Evolutionary conservation across 495 filamentous ascomycete species (phyloP).

Genomic region (Neurospora sp.): DNA sequence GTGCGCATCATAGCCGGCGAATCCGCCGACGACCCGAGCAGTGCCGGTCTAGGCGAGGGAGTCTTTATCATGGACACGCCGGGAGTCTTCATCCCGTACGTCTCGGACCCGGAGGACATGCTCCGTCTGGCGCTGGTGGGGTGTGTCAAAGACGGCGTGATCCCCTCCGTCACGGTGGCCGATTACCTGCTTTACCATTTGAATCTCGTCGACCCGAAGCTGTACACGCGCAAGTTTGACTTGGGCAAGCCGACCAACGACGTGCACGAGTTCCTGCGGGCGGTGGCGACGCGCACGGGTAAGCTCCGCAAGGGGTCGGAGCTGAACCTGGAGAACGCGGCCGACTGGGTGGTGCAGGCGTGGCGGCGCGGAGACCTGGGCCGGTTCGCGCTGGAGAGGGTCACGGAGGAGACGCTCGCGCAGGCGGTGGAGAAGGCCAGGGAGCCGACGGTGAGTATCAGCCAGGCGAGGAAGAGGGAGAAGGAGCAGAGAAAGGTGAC

Average conservation of each 20-base stretch:
- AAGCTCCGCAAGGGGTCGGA: conserved; percentile 64
- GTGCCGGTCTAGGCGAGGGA: conserved; percentile 28
- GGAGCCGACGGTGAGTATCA: conserved; percentile 29
- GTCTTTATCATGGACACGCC: conserved; percentile 46
- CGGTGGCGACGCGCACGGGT: conserved; percentile 61
- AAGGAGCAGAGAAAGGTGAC: conserved; percentile 29
- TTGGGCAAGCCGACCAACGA: conserved; percentile 65
- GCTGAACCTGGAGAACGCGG: conserved; percentile 61
- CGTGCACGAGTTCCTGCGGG: conserved; percentile 53
- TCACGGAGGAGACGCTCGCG: conserved; percentile 46
- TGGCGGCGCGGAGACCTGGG: conserved; percentile 74
- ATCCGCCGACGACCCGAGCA: background rate
- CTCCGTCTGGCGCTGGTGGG: conserved; percentile 84
- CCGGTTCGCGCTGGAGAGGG: conserved; percentile 68
- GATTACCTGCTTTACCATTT: conserved; percentile 84
- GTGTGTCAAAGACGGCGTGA: conserved; percentile 79
- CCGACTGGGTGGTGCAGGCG: conserved; percentile 73
- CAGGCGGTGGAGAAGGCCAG: conserved; percentile 28
- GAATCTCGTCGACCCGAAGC: conserved; percentile 47
- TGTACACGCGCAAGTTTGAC: conserved; percentile 51
- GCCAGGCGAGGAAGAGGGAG: conserved; percentile 34
- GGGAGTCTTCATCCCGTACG: conserved; percentile 89
- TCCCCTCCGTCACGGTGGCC: conserved; percentile 62
- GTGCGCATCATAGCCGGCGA: conserved; percentile 57
- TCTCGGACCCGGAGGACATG: conserved; percentile 77